These are phyloP conservation scores for Begonia loranthoides DNA, from an alignment of 306 rosid species.

Conservation along the genomic window DNA sequence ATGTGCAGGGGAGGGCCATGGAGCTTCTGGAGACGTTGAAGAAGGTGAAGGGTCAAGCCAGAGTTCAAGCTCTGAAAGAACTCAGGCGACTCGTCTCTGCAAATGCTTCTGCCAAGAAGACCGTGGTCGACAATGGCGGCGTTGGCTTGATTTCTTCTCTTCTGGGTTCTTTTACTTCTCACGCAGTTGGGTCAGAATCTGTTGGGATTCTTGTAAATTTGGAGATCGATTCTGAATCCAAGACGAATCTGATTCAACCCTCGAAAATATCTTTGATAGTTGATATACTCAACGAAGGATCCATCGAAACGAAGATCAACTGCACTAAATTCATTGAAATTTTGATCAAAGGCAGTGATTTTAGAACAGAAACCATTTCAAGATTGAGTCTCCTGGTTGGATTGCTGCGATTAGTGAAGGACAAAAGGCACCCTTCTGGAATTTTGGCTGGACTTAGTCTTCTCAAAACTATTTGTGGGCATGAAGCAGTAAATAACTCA, in stretches of 20 bases:
- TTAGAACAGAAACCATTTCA: slow-evolving; percentile 13
- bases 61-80: slow-evolving; percentile 32
- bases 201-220: slow-evolving; percentile 40
- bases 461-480: slow-evolving; percentile 23
- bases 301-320: slow-evolving; percentile 44
- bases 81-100: slow-evolving; percentile 21
- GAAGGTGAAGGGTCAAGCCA: slow-evolving; percentile 38
- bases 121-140: slow-evolving; percentile 22
- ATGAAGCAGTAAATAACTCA: slow-evolving; percentile 25
- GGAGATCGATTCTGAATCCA: slow-evolving; percentile 24
- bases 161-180: slow-evolving; percentile 42
- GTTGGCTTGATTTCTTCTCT: slow-evolving; percentile 24
- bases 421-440: slow-evolving; percentile 31
- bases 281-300: slow-evolving; percentile 47
- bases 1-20: slow-evolving; percentile 27
- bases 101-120: slow-evolving; percentile 21
- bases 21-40: slow-evolving; percentile 25
- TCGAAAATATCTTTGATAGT: slow-evolving; percentile 29
- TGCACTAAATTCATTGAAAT: slow-evolving; percentile 31
- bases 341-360: slow-evolving; percentile 19
- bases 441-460: slow-evolving; percentile 28
- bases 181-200: slow-evolving; percentile 44
- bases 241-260: slow-evolving; percentile 30
- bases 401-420: slow-evolving; percentile 35
- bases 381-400: slow-evolving; percentile 41